A percentile compares a stretch with the other conserved stretches of the same genome.
phyloP scores from a whole-genome alignment of 164 flowering plant genomes.

The Hamamelis virginiana region DNA sequence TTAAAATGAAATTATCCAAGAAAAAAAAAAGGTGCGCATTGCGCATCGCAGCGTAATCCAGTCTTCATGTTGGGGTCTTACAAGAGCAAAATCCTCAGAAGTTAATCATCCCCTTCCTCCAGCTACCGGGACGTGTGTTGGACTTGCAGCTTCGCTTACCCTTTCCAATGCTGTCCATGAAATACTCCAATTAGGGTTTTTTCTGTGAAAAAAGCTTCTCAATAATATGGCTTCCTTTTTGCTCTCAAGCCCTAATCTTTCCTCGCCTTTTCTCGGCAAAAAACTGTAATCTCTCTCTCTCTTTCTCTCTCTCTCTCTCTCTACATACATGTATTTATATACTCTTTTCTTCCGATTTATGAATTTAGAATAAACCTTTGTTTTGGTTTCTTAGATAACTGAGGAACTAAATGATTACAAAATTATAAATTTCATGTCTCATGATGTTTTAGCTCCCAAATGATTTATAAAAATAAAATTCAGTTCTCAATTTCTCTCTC shows the following conservation, averaged over 20 bases:
- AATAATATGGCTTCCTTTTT: conserved; percentile 23
- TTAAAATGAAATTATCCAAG: no score
- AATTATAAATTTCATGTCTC: no score
- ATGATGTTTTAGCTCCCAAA: no score
- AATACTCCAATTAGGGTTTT: conserved; percentile 1
- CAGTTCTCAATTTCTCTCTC: no score
- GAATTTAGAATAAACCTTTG: not conserved
- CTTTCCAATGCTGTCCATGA: not conserved
- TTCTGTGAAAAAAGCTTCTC: not conserved
- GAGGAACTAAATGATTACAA: not conserved
- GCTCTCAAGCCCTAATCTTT: conserved; percentile 30
- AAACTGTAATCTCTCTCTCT: conserved; percentile 24
- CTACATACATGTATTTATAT: not conserved
- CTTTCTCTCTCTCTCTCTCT: conserved; percentile 5
- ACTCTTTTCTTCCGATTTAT: not conserved
- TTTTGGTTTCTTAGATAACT: not conserved
- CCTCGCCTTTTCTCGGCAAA: conserved; percentile 21
- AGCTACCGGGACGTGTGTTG: not conserved
- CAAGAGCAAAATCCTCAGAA: no score
- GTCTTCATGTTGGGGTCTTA: no score
- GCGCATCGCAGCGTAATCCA: no score
- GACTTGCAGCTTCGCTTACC: not conserved
- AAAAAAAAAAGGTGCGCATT: no score
- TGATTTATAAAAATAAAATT: no score
- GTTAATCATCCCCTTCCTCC: not conserved